These are phyloP conservation scores for Forsythia viridissima DNA, from an alignment of 257 asterid genomes.

Conservation along the genomic window DNA sequence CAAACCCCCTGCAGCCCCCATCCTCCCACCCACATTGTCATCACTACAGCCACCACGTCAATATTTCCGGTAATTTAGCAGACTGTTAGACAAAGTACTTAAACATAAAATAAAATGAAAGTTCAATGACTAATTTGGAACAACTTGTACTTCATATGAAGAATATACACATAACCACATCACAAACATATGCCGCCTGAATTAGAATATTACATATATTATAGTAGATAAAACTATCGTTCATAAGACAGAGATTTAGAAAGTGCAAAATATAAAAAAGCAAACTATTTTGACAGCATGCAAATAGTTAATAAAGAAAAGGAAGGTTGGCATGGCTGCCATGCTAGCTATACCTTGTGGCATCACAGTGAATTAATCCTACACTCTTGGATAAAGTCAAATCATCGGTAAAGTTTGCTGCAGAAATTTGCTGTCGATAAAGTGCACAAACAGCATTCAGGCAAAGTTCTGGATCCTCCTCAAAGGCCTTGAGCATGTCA, in stretches of 20 bases:
- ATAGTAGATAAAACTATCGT: background rate
- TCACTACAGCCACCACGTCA: too few species aligned
- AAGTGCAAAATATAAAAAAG: background rate
- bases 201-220: background rate
- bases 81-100: too few species aligned
- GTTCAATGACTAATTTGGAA: background rate
- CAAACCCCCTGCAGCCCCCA: too few species aligned
- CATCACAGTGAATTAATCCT: constrained; percentile 18
- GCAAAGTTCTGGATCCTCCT: constrained; percentile 29
- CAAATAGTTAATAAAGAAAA: background rate
- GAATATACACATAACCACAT: background rate
- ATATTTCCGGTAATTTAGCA: too few species aligned
- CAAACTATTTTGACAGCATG: background rate
- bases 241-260: background rate
- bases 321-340: background rate
- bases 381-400: background rate
- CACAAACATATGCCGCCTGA: background rate
- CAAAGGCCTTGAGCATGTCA: constrained; percentile 22
- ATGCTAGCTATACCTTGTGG: constrained; percentile 21
- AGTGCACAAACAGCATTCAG: constrained; percentile 40
- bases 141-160: background rate
- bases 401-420: constrained; percentile 2
- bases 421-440: constrained; percentile 23
- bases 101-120: background rate
- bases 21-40: too few species aligned